Conservation (phyloP, 768 basidiomycete genomes). For the Podaxis sp. region DNA sequence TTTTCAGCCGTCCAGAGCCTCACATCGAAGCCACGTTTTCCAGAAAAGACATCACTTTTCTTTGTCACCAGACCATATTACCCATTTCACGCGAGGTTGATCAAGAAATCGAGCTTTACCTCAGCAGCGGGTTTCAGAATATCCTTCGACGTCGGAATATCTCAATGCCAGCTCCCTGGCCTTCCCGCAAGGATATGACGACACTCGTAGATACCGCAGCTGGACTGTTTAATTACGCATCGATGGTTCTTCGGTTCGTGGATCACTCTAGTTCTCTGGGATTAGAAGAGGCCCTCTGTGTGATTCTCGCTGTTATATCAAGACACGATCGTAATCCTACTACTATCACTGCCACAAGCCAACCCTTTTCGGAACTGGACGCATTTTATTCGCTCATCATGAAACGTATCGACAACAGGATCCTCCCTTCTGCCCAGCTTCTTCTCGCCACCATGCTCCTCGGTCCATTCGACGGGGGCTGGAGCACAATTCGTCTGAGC, state of each 20-base stretch:
- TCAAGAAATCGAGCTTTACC: neutral
- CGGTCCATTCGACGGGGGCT: neutral
- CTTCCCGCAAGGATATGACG: constrained; percentile 4
- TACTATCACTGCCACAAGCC: neutral
- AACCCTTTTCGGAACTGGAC: constrained; percentile 17
- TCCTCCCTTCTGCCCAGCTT: neutral
- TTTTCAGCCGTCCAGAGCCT: constrained; percentile 8
- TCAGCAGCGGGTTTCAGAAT: neutral
- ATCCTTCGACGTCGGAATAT: neutral
- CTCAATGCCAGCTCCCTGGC: neutral
- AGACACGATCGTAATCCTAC: neutral
- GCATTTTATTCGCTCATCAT: constrained; percentile 19
- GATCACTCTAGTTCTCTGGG: constrained; percentile 16
- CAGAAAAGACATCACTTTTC: neutral
- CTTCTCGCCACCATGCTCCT: neutral
- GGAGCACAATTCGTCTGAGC: neutral
- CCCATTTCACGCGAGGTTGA: neutral
- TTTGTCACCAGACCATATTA: neutral
- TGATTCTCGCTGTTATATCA: neutral
- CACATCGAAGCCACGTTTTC: neutral
- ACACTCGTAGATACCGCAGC: constrained; percentile 19
- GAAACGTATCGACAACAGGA: neutral
- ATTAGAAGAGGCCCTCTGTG: neutral
- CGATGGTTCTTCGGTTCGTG: constrained; percentile 28
- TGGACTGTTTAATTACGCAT: constrained; percentile 27